Conservation (phyloP, 2,329 filamentous ascomycete species). For the Emydomyces testavorans region DNA sequence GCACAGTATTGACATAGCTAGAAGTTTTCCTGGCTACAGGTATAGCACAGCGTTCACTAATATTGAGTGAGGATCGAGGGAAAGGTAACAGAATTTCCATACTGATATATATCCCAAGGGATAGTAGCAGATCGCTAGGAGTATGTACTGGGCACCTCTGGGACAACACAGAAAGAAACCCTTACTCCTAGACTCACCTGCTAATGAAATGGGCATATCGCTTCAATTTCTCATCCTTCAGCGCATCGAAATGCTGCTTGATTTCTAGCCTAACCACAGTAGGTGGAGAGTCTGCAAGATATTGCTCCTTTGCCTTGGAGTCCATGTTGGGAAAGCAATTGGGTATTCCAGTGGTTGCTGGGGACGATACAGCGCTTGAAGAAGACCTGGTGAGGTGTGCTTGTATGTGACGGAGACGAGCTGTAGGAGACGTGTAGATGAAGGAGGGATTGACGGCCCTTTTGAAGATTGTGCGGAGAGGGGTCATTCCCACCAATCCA, state of each 20-base stretch:
- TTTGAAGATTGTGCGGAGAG: slow-evolving; percentile 13
- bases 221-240: slow-evolving; percentile 53
- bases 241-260: slow-evolving; percentile 74
- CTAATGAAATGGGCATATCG: slow-evolving; percentile 86
- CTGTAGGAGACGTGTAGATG: neutral
- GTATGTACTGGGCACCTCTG: too few species aligned
- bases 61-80: neutral
- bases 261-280: slow-evolving; percentile 79
- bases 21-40: too few species aligned
- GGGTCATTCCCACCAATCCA: slow-evolving; percentile 15
- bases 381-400: neutral
- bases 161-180: too few species aligned
- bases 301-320: slow-evolving; percentile 46
- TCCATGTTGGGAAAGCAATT: slow-evolving; percentile 27
- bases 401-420: neutral
- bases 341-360: slow-evolving; percentile 1
- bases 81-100: too few species aligned
- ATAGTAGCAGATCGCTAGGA: too few species aligned
- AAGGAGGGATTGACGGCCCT: neutral
- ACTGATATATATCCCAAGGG: too few species aligned
- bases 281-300: slow-evolving; percentile 82
- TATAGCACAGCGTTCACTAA: neutral
- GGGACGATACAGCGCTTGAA: slow-evolving; percentile 3
- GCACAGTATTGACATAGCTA: neutral
- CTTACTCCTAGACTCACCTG: slow-evolving; percentile 55